Conservation (phyloP, 768 basidiomycete species). For the Stropharia rugosoannulata region DNA sequence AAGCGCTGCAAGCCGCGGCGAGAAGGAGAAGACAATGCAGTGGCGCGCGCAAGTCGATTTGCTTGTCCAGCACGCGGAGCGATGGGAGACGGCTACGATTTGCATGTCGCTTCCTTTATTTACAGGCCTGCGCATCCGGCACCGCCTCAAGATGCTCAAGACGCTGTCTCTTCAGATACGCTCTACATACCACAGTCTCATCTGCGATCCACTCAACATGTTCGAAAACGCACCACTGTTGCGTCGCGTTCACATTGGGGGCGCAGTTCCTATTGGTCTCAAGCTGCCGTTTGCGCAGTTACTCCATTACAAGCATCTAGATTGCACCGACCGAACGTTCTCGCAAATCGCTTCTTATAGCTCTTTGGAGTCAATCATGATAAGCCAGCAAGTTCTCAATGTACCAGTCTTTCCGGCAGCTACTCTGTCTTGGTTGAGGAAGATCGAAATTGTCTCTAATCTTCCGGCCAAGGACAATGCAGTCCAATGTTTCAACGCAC, state of each 20-base stretch:
- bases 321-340: background rate
- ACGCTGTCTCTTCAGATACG: background rate
- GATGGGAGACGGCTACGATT: constrained; percentile 3
- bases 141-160: background rate
- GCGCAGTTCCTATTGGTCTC: background rate
- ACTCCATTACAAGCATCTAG: constrained; percentile 2
- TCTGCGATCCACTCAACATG: background rate
- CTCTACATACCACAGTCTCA: background rate
- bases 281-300: background rate
- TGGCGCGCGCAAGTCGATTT: background rate
- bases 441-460: background rate
- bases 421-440: background rate
- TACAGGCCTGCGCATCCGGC: background rate
- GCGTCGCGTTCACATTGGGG: background rate
- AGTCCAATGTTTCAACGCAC: background rate
- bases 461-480: background rate
- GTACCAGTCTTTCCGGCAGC: background rate
- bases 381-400: background rate
- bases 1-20: background rate
- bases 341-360: background rate
- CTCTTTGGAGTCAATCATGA: constrained; percentile 1
- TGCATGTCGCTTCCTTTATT: background rate
- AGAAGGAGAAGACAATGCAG: background rate
- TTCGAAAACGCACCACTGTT: constrained; percentile 1
- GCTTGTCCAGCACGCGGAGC: constrained; percentile 1